Base-by-base conservation (phyloP, 1,284 basidiomycete species). In the Stygiomarasmius scandens region DNA sequence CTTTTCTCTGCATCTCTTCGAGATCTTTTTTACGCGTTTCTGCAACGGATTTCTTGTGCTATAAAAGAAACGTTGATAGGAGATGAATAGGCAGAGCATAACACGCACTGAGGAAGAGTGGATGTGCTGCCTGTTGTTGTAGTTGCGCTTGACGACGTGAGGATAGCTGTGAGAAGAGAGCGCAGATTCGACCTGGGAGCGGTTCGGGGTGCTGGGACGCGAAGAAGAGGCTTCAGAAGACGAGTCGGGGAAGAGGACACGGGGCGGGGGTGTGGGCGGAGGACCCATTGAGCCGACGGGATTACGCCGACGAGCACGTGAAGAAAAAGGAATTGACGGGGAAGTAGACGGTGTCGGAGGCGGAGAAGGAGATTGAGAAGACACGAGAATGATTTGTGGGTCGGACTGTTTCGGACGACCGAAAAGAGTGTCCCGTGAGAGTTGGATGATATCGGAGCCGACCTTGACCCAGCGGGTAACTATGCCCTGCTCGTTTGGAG, bases 361-460 rank as follows among this genome's bases (percentile, higher is more conserved):
- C 23, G 41, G 36, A 38, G 46, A 54, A 25, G 47, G 45, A 12
- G 46, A 22, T 24, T 16, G 44, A 10, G 29, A 22, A 8, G 32
- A 19, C 29, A 12, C 45, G 24, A 24, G 29, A 14, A 25, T 24
- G 2, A 14, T 8, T 14, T 38, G n/a, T n/a, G n/a, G 22, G 53
- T 20, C 20, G 3, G 2, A 24, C 5, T 10, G 23, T 2, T 45
- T 41, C 53, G 38, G 38, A 41, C 8, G 38, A 19, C 38, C 58
- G 51, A 32, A 41, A 22, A 11, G 56, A 8, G 55, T 60, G 36
- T 60, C 58, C 20, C 46, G 47, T 25, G 51, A 51, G 5, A 60
- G 34, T 22, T 49, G 50, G 20, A 50, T 52, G 34, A 54, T 32
- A 23, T 60, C 58, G 19, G 36, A 43, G 11, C 95, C 51, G 44